Evolutionary conservation across 2,329 filamentous ascomycete species (phyloP).

Genomic region (Microdochium nivale): DNA sequence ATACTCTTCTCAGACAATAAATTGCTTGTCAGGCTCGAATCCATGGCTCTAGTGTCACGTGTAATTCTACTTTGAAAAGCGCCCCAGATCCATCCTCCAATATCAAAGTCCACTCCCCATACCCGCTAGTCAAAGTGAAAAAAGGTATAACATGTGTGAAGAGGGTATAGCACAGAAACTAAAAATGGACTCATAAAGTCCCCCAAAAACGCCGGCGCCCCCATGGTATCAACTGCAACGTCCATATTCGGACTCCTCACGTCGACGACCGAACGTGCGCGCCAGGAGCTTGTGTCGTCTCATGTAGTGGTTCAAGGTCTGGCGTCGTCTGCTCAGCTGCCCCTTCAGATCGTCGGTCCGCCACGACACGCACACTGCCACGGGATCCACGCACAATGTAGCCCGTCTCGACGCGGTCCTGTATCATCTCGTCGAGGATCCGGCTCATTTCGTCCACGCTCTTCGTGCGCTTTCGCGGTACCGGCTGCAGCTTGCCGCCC

Average conservation of each 20-base stretch:
- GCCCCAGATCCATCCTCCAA: neutral
- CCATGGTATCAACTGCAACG: neutral
- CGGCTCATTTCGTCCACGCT: conserved; percentile 88
- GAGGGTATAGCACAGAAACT: neutral
- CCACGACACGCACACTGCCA: conserved; percentile 56
- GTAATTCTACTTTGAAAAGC: too few species aligned
- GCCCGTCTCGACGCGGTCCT: conserved; percentile 72
- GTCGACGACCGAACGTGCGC: neutral
- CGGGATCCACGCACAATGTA: conserved; percentile 58
- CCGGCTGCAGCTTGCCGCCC: neutral
- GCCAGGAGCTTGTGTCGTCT: conserved; percentile 16
- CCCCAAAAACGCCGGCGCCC: neutral
- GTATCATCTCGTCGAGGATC: conserved; percentile 94
- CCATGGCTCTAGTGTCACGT: too few species aligned
- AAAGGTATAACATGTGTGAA: neutral
- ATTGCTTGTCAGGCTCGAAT: too few species aligned
- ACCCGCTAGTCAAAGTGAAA: neutral
- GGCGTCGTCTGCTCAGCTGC: conserved; percentile 19
- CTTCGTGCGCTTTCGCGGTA: conserved; percentile 43
- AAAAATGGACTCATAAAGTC: neutral
- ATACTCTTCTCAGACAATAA: too few species aligned
- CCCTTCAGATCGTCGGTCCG: conserved; percentile 30
- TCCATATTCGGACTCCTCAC: neutral
- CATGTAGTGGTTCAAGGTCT: conserved; percentile 29
- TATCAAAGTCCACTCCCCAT: neutral